Conservation (phyloP, 306 rosid genomes). For the Sechiopsis laciniata region DNA sequence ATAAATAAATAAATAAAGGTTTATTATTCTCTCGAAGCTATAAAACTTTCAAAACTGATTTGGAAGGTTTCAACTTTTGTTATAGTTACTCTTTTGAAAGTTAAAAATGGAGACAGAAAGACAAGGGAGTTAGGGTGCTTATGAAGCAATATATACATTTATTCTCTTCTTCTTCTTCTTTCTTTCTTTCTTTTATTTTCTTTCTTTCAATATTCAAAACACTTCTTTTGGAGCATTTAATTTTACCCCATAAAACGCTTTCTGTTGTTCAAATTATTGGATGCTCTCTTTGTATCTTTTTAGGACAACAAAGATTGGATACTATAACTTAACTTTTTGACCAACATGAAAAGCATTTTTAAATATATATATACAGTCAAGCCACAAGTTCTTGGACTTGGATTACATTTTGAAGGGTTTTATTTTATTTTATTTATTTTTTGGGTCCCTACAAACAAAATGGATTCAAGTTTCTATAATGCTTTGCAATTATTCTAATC, state of each 20-base stretch:
- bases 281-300: slow-evolving; percentile 81
- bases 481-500: background rate
- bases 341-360: slow-evolving; percentile 31
- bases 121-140: slow-evolving; percentile 42
- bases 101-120: slow-evolving; percentile 33
- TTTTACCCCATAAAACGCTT: slow-evolving; percentile 40
- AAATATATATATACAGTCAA: background rate
- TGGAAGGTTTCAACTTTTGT: slow-evolving; percentile 22
- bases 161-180: slow-evolving; percentile 29
- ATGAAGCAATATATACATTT: slow-evolving; percentile 51
- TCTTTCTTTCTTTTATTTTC: slow-evolving; percentile 28
- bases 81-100: slow-evolving; percentile 31
- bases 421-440: background rate
- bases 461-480: slow-evolving; percentile 17
- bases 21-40: background rate
- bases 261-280: slow-evolving; percentile 65
- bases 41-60: background rate
- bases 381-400: background rate
- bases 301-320: slow-evolving; percentile 81
- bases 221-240: slow-evolving; percentile 60
- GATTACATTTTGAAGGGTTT: background rate
- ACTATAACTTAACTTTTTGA: slow-evolving; percentile 65
- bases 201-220: slow-evolving; percentile 55
- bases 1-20: background rate
- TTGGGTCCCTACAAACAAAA: slow-evolving; percentile 16